Evolutionary conservation across 345 rosid genomes (phyloP), one percentile per base, ranked within the genome.

Genomic region (Aquilaria yunnanensis): DNA sequence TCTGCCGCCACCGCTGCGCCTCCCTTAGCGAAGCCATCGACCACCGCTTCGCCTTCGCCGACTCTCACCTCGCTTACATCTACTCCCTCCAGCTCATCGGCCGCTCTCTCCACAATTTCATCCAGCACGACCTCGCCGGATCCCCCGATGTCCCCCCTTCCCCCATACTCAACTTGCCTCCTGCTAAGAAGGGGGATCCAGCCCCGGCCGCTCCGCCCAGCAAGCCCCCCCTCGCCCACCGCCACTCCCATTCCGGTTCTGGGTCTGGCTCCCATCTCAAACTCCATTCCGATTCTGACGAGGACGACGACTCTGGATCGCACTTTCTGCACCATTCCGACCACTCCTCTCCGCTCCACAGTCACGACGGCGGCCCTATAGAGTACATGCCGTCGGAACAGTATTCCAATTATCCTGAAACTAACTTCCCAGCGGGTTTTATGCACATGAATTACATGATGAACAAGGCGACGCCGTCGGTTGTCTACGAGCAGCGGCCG

Each of bases 401-500:
- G 43, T 71, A 58, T 61, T 31, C 55, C 33, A 53, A 64, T 45
- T 71, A 56, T 47, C 45, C 62, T 6, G 14, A 66, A 32, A 46
- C 56, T 14, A 48, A 54, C 32, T 72, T 9, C 48, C 75, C 73
- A 14, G 79, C 81, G 2, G 81, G 88, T 10, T 84, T 74, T 78
- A 56, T 77, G 68, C 78, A 85, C 37, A 84, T 82, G 96, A 91
- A 87, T 67, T 95, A 77, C 64, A 89, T 89, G 98, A 89, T 79
- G 74, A 91, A 84, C 32, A 78, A 77, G 49, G 73, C 90, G 0
- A 74, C 81, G 58, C 77, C 90, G 34, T 75, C 91, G 1, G 76
- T 89, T 9, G 80, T 85, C 58, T 83, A 84, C 47, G 80, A 80
- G 70, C 96, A 87, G 62, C 80, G 81, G 73, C 96, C 96, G 0